Evolutionary conservation across 352 stramenopile species (phyloP).

Genomic region (Stephanocyclus meneghinianus): DNA sequence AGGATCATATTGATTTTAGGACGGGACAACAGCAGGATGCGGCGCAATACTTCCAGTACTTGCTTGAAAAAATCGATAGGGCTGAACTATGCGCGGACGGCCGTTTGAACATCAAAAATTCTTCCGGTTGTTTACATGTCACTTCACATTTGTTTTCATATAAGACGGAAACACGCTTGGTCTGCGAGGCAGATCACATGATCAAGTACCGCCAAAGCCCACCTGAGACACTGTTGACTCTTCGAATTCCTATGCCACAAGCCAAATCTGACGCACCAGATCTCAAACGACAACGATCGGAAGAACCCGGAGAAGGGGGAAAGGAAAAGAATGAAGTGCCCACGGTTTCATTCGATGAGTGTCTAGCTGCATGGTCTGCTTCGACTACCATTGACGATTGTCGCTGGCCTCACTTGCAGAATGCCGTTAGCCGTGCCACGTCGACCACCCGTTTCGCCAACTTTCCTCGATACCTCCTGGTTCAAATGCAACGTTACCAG

Average conservation of each 20-base stretch:
- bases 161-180: slow-evolving; percentile 75
- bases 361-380: slow-evolving; percentile 89
- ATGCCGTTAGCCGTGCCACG: slow-evolving; percentile 51
- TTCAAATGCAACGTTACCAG: slow-evolving; percentile 97
- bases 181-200: slow-evolving; percentile 77
- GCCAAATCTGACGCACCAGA: slow-evolving; percentile 62
- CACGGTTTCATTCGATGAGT: slow-evolving; percentile 91
- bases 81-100: slow-evolving; percentile 81
- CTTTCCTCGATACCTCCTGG: slow-evolving; percentile 94
- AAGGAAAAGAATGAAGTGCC: slow-evolving; percentile 88
- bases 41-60: slow-evolving; percentile 95
- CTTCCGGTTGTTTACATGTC: slow-evolving; percentile 46
- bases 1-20: slow-evolving; percentile 93
- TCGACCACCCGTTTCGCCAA: slow-evolving; percentile 85
- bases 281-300: slow-evolving; percentile 86
- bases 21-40: slow-evolving; percentile 97
- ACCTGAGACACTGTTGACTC: slow-evolving; percentile 69
- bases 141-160: slow-evolving; percentile 92
- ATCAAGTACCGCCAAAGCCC: slow-evolving; percentile 74
- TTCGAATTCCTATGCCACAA: slow-evolving; percentile 77
- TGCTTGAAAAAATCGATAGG: slow-evolving; percentile 90
- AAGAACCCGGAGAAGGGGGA: slow-evolving; percentile 66
- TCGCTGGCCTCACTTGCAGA: slow-evolving; percentile 73
- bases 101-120: slow-evolving; percentile 48
- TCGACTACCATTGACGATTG: slow-evolving; percentile 89